phyloP scores from a whole-genome alignment of 345 rosid genomes.

The Eucalyptus tenuipes region DNA sequence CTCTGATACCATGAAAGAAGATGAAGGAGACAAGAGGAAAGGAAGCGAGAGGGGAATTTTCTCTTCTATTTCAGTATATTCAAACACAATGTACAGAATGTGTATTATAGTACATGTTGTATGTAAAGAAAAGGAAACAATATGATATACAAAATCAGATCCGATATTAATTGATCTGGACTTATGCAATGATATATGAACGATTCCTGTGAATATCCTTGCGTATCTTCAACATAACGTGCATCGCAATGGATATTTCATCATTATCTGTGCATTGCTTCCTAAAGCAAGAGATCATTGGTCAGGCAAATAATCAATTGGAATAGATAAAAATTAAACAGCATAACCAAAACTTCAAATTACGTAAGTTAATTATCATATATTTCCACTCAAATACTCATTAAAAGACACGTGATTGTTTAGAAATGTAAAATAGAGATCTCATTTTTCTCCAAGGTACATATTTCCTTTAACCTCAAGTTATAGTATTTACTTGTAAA shows the following conservation, averaged over 20 bases:
- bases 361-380: not conserved
- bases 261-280: not conserved
- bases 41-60: too few species aligned
- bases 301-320: not conserved
- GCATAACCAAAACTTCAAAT: not conserved
- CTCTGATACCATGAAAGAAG: too few species aligned
- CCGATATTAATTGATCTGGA: too few species aligned
- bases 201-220: too few species aligned
- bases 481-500: not conserved
- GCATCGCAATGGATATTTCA: not conserved
- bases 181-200: too few species aligned
- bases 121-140: too few species aligned
- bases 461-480: not conserved
- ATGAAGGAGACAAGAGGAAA: too few species aligned
- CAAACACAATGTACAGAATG: too few species aligned
- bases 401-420: not conserved
- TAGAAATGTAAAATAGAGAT: not conserved
- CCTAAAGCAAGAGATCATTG: not conserved
- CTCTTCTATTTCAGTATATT: too few species aligned
- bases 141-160: too few species aligned
- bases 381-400: not conserved
- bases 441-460: not conserved
- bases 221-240: too few species aligned
- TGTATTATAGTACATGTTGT: too few species aligned
- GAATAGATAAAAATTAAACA: not conserved